A percentile compares a stretch with the other conserved stretches of the same genome.
phyloP scores from a whole-genome alignment of 805 yeast genomes.

The Wickerhamiella spandovensis region DNA sequence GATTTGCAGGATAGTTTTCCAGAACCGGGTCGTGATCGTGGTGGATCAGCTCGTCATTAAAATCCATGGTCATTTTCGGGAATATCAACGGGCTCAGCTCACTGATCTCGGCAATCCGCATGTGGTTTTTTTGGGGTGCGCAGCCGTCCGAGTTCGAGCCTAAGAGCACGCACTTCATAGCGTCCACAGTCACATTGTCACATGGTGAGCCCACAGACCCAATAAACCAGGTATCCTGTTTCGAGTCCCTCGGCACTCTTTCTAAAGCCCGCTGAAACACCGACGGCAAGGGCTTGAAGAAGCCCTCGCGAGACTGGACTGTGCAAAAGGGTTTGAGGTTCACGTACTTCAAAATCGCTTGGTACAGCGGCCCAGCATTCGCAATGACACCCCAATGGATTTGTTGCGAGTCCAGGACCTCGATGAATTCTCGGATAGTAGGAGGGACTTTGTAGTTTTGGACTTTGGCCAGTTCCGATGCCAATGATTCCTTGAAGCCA shows the following conservation, averaged over 20 bases:
- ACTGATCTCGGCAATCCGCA: neutral
- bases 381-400: slow-evolving; percentile 22
- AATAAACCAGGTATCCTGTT: slow-evolving; percentile 16
- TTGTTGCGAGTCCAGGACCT: slow-evolving; percentile 3
- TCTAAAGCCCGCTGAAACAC: slow-evolving; percentile 16
- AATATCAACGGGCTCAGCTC: slow-evolving; percentile 1
- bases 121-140: neutral
- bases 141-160: neutral
- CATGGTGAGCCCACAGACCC: slow-evolving; percentile 15
- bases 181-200: slow-evolving; percentile 9
- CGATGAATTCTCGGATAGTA: slow-evolving; percentile 8
- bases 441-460: slow-evolving; percentile 11
- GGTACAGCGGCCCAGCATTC: slow-evolving; percentile 17
- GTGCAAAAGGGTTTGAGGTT: slow-evolving; percentile 7
- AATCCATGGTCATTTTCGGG: neutral
- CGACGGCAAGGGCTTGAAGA: slow-evolving; percentile 19
- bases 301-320: slow-evolving; percentile 4
- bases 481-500: slow-evolving; percentile 3
- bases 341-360: slow-evolving; percentile 9
- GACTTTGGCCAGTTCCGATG: slow-evolving; percentile 8
- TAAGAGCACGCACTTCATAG: slow-evolving; percentile 9
- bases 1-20: neutral
- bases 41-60: neutral
- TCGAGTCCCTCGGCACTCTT: slow-evolving; percentile 9
- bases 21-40: neutral